A percentile compares a stretch with the other conserved stretches of the same genome.
Evolutionary conservation across 306 rosid species (phyloP).

Genomic region (Vachellia pachyceras): DNA sequence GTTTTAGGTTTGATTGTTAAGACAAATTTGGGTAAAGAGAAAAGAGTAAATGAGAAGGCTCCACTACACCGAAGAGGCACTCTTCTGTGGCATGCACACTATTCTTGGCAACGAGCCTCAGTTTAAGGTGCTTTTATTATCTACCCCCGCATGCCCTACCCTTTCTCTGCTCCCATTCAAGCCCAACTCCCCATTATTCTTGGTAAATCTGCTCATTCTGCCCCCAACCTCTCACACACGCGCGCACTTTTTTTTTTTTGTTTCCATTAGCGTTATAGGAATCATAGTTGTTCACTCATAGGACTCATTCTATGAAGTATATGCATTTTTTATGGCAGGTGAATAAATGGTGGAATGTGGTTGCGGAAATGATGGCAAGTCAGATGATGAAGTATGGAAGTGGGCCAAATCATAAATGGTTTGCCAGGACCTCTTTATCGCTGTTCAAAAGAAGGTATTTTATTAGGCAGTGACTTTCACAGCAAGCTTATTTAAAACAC

Average conservation of each 20-base stretch:
- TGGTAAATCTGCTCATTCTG: slow-evolving; percentile 54
- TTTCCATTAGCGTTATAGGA: too few species aligned
- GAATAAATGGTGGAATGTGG: slow-evolving; percentile 81
- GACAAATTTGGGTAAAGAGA: too few species aligned
- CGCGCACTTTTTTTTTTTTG: too few species aligned
- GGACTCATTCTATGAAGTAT: not conserved
- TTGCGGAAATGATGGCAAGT: slow-evolving; percentile 51
- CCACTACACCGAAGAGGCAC: slow-evolving; percentile 81
- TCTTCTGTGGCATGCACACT: slow-evolving; percentile 73
- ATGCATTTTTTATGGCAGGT: slow-evolving; percentile 41
- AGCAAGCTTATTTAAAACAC: not conserved
- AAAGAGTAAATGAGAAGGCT: too few species aligned
- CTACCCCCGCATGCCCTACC: slow-evolving; percentile 67
- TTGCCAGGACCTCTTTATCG: slow-evolving; percentile 69
- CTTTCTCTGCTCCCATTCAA: slow-evolving; percentile 55
- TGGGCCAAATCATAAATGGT: slow-evolving; percentile 69
- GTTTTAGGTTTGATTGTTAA: too few species aligned
- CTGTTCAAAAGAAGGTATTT: slow-evolving; percentile 55
- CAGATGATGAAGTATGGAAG: slow-evolving; percentile 64
- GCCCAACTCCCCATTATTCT: slow-evolving; percentile 60
- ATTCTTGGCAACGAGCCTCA: slow-evolving; percentile 73
- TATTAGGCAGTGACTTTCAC: not conserved
- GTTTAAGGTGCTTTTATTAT: slow-evolving; percentile 65
- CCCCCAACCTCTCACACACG: too few species aligned
- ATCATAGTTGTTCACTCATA: not conserved